Conservation (phyloP, 495 filamentous ascomycete species). For the Monascus purpureus region DNA sequence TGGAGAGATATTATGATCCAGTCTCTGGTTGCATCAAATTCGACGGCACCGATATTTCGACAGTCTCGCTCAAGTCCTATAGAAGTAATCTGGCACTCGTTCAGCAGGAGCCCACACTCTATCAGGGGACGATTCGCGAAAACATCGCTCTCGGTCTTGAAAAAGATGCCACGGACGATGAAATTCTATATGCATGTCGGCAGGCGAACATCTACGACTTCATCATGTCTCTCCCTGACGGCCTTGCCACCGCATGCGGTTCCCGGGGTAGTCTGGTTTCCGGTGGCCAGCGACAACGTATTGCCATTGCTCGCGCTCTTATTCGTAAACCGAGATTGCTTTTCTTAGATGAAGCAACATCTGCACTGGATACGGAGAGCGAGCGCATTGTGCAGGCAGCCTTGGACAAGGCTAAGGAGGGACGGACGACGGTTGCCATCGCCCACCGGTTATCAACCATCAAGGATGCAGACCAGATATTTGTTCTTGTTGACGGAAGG, state of each 20-base stretch:
- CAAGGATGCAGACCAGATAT: conserved; percentile 56
- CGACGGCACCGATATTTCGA: conserved; percentile 34
- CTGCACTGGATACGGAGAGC: conserved; percentile 46
- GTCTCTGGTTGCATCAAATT: conserved; percentile 35
- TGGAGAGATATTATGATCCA: conserved; percentile 44
- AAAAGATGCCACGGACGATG: conserved; percentile 19
- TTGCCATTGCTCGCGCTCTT: conserved; percentile 53
- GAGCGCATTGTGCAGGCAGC: conserved; percentile 51
- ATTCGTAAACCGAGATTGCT: conserved; percentile 48
- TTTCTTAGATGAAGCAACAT: conserved; percentile 58
- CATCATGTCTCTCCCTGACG: conserved; percentile 42
- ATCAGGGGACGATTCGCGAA: conserved; percentile 58
- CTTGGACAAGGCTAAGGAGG: conserved; percentile 34
- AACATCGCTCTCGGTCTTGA: conserved; percentile 42
- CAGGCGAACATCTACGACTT: conserved; percentile 52
- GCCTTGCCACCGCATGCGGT: conserved; percentile 45
- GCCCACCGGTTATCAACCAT: conserved; percentile 55
- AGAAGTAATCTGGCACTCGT: conserved; percentile 6
- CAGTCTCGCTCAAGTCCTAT: conserved; percentile 20
- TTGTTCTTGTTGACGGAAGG: conserved; percentile 49
- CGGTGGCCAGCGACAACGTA: conserved; percentile 56
- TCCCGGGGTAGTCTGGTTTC: conserved; percentile 39
- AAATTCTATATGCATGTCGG: conserved; percentile 39
- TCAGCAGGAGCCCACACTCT: conserved; percentile 61
- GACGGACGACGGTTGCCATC: conserved; percentile 45